phyloP scores from a whole-genome alignment of 1,284 basidiomycete species.

The Ustilago curta region DNA sequence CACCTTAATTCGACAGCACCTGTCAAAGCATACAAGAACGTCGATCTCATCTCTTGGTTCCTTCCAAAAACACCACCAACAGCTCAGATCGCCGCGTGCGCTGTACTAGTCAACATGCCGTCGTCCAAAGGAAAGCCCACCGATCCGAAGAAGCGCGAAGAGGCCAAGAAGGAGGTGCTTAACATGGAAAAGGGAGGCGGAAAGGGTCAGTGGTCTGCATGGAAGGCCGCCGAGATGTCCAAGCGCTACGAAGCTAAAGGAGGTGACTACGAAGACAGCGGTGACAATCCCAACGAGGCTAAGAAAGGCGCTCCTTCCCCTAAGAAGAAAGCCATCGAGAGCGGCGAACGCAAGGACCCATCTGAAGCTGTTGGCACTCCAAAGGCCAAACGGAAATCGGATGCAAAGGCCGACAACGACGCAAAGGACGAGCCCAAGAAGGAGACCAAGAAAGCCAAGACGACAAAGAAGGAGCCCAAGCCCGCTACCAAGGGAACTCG shows the following conservation, averaged over 20 bases:
- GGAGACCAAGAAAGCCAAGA: slow-evolving; percentile 18
- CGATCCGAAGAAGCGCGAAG: slow-evolving; percentile 70
- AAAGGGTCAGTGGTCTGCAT: slow-evolving; percentile 71
- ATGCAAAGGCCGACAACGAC: slow-evolving; percentile 10
- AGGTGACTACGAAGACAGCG: slow-evolving; percentile 70
- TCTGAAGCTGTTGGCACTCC: slow-evolving; percentile 31
- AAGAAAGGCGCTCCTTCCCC: slow-evolving; percentile 70
- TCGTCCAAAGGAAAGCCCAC: slow-evolving; percentile 72
- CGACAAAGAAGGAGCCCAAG: slow-evolving; percentile 33
- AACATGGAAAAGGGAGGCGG: slow-evolving; percentile 71
- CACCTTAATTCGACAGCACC: background rate
- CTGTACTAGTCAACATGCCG: slow-evolving; percentile 57
- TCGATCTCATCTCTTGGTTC: background rate
- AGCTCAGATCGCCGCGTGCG: background rate
- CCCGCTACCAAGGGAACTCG: slow-evolving; percentile 27
- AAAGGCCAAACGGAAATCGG: slow-evolving; percentile 22
- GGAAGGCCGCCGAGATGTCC: slow-evolving; percentile 69
- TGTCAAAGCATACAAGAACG: background rate
- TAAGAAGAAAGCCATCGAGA: slow-evolving; percentile 65
- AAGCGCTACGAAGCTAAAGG: slow-evolving; percentile 71
- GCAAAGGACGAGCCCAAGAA: slow-evolving; percentile 12
- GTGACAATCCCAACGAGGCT: slow-evolving; percentile 71
- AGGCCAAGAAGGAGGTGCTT: slow-evolving; percentile 69
- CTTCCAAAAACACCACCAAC: background rate
- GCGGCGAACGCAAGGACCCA: slow-evolving; percentile 46